These are phyloP conservation scores for Emiliania huxleyi DNA, from an alignment of 78 protist species.

Conservation along the genomic window DNA sequence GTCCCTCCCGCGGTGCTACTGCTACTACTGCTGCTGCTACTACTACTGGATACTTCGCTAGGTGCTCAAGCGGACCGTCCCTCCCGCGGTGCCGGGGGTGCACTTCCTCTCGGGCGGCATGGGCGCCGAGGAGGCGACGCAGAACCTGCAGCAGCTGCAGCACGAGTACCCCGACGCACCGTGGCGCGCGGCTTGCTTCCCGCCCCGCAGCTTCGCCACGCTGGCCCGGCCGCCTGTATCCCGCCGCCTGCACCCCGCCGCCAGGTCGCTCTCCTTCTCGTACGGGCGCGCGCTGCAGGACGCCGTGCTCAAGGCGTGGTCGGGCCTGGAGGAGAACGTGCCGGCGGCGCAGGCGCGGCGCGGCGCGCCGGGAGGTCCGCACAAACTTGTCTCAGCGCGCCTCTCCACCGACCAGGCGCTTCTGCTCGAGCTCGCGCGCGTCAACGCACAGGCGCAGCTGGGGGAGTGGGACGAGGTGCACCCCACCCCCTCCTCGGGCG, in stretches of 20 bases:
- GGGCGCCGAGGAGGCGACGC: slow-evolving; percentile 85
- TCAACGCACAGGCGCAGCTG: slow-evolving; percentile 40
- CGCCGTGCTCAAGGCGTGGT: slow-evolving; percentile 67
- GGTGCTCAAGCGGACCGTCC: slow-evolving; percentile 89
- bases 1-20: slow-evolving; percentile 91
- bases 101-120: slow-evolving; percentile 93
- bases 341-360: slow-evolving; percentile 64
- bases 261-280: slow-evolving; percentile 79
- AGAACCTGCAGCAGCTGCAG: slow-evolving; percentile 86
- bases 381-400: no score
- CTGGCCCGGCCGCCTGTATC: no score
- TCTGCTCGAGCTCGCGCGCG: slow-evolving; percentile 62
- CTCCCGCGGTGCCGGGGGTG: slow-evolving; percentile 91
- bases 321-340: slow-evolving; percentile 61
- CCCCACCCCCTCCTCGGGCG: not conserved
- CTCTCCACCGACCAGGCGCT: no score
- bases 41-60: no score
- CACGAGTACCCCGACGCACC: slow-evolving; percentile 47
- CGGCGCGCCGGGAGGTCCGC: no score
- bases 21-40: no score
- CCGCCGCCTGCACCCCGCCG: no score
- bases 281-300: slow-evolving; percentile 91
- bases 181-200: no score
- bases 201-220: no score
- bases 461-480: not conserved